Base-by-base conservation (phyloP, 2,329 filamentous ascomycete species). In the Penicillium brasilianum region DNA sequence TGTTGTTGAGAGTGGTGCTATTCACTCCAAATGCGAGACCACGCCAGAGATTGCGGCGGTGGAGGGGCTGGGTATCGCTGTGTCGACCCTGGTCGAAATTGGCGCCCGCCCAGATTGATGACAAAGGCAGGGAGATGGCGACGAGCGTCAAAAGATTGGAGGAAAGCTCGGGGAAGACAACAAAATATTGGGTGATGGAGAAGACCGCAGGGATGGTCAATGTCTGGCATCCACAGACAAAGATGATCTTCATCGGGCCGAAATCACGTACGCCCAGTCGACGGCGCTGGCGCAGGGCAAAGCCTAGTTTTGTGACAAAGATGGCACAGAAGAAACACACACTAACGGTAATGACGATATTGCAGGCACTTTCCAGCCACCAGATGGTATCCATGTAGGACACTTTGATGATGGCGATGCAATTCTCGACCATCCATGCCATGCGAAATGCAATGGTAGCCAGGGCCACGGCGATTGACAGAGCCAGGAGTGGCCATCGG, bases 221-320 rank as follows among this genome's bases (percentile, higher is more conserved):
- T 1, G 87, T 89, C 75, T 89, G 87, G 63, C 85, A 87, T 51
- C 86, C 85, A 83, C 89, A 88, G 68, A 89, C 83, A 72, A 88
- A 88, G 62, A 90, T 85, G 59, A 88, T 83, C 67, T 88, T 85
- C 81, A 90, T 86, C 1, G 86, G 85, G 10, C 86, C 86, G 69
- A 88, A 89, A 57, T 85, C 82, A 58, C 78, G 81, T 69, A 89
- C 78, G 1, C 86, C 85, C 61, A 90, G 77, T 66, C 78, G 79
- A 57, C 79, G 82, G 22, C 88, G 83, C 64, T 84, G 78, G 9
- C 79, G 72, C 36, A 90, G 82, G 7, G 86, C 86, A 63, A 82
- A 78, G 7, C 82, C 84, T 4, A 90, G 80, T 74, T 90, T 90
- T 59, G 73, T 76, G 41, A 84, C 81, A 73, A 90, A 90, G 59